A percentile compares a stretch with the other conserved stretches of the same genome.
Conservation (phyloP, 768 basidiomycete genomes). For the Suillus ampliporus region DNA sequence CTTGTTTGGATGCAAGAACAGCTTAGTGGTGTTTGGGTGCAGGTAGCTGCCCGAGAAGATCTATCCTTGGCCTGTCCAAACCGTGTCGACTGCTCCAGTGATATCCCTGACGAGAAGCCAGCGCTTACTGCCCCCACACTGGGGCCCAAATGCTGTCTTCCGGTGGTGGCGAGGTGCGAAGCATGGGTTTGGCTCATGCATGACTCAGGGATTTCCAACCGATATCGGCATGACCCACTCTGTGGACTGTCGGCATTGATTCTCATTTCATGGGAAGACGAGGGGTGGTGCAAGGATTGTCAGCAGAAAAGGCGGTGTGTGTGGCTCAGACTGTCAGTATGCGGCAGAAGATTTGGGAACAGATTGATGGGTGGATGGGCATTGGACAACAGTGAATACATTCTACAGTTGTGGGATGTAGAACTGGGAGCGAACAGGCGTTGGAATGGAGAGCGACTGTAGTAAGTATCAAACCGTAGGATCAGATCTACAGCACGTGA, state of each 20-base stretch:
- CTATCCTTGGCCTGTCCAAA: constrained; percentile 4
- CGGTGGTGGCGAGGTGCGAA: constrained; percentile 1
- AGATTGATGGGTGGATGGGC: too few relatives aligned
- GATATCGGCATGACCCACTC: constrained; percentile 39
- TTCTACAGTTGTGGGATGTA: too few relatives aligned
- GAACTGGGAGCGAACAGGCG: too few relatives aligned
- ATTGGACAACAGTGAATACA: too few relatives aligned
- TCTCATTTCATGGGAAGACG: constrained; percentile 28
- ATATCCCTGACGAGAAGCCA: background rate
- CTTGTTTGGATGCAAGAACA: constrained; percentile 1
- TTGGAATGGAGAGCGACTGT: too few relatives aligned
- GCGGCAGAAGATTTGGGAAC: too few relatives aligned
- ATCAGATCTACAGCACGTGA: too few relatives aligned
- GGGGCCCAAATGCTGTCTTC: background rate
- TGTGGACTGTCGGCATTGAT: constrained; percentile 39
- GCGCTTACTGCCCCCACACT: constrained; percentile 12
- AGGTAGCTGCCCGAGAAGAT: constrained; percentile 2
- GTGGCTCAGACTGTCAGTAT: too few relatives aligned
- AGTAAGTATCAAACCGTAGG: too few relatives aligned
- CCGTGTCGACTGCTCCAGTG: background rate
- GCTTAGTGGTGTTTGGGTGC: background rate
- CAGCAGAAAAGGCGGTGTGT: too few relatives aligned
- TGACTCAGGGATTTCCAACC: constrained; percentile 29
- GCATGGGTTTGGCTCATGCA: constrained; percentile 21
- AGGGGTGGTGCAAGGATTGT: constrained; percentile 36